Base-by-base conservation (phyloP, 129 eudicot species). In the Silybum marianum region DNA sequence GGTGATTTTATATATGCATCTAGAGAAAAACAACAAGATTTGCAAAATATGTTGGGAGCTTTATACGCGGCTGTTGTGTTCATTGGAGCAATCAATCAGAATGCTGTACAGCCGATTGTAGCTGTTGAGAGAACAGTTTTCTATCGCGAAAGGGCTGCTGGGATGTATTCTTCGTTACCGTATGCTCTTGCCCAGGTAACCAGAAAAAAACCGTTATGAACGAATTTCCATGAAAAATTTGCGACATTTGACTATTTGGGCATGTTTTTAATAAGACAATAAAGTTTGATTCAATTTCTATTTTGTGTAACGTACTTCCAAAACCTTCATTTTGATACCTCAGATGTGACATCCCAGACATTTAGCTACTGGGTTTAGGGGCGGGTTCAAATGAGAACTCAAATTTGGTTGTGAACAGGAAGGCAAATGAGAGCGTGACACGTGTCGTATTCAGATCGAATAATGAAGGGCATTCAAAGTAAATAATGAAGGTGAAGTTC, bases 101-200 rank as follows among this genome's bases (percentile, higher is more conserved):
- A 86, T 58, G 86, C 97, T 3, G 91, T 94, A 12, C 97, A 90
- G 51, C 95, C 97, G 18, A 84, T 91, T 11, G 88, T 94, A 66
- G 86, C 89, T 19, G 78, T 80, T 34, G 97, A 94, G 42, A 87
- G 97, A 86, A 91, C 92, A 0, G 97, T 94, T 46, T 91, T 91
- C 80, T 94, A 94, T 72, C 82, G 98, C 6, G 98, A 94, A 82
- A 85, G 89, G 85, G 94, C 93, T 34, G 94, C 95, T 18, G 98
- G 98, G 81, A 91, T 93, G 98, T 91, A 88, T 87, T 91, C 97
- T 0, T 94, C 98, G 0, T 81, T 91, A 69, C 98, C 97, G 19
- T 94, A 91, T 80, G 98, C 97, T 40, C 78, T 90, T 79, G 90
- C 98, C 39, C 98, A 91, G 97, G 98, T 94, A 19, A 74, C 18